These are phyloP conservation scores for Paraleonurus japonicus DNA, from an alignment of 257 asterid genomes.

Conservation along the genomic window DNA sequence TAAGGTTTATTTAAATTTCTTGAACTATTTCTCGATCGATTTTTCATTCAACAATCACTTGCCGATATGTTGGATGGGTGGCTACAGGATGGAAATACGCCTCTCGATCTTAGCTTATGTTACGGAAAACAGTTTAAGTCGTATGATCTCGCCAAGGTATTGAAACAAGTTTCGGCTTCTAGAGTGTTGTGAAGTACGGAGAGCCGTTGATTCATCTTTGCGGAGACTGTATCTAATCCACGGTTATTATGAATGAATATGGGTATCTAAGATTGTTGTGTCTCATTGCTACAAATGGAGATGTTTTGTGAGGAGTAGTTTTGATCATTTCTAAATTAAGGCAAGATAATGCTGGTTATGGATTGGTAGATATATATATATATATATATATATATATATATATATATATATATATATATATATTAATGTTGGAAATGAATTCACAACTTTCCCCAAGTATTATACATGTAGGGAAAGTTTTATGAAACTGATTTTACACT, in stretches of 20 bases:
- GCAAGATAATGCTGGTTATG: background rate
- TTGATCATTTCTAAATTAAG: background rate
- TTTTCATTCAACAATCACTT: background rate
- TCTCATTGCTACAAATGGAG: background rate
- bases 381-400: too few species aligned
- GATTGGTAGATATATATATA: background rate
- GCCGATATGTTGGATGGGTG: background rate
- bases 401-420: too few species aligned
- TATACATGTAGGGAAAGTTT: background rate
- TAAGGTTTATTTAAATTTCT: conserved; percentile 43
- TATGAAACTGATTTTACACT: background rate
- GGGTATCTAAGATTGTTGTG: background rate
- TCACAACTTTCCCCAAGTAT: background rate
- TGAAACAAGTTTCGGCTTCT: conserved; percentile 70
- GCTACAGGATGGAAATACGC: conserved; percentile 71
- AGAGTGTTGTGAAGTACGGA: conserved; percentile 31
- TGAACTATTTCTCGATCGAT: background rate
- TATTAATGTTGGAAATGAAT: background rate
- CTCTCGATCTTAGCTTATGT: conserved; percentile 76
- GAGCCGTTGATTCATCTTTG: background rate
- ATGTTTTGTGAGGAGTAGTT: background rate
- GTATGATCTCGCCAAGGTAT: conserved; percentile 77
- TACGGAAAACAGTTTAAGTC: conserved; percentile 96
- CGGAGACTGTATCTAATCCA: background rate
- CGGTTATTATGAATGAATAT: background rate